Conservation (phyloP, 2,329 filamentous ascomycete genomes). For the Colletotrichum acutatum region DNA sequence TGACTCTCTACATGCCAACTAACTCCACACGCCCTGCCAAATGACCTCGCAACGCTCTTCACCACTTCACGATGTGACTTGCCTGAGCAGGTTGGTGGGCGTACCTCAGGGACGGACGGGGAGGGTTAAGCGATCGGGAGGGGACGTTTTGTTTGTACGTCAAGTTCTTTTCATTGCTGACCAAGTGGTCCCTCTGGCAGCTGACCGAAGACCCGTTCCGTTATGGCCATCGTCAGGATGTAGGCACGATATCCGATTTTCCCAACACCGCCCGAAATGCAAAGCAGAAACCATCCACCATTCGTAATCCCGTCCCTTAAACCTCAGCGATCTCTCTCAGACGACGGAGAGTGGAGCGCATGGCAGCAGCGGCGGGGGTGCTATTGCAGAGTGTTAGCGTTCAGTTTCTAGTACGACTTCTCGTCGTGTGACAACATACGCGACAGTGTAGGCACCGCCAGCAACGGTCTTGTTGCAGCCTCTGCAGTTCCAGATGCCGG, state of each 20-base stretch:
- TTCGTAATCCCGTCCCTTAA: conserved; percentile 60
- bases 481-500: conserved; percentile 98
- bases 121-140: conserved; percentile 22
- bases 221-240: conserved; percentile 52
- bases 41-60: conserved; percentile 5
- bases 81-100: conserved; percentile 1
- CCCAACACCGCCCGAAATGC: conserved; percentile 60
- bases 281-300: conserved; percentile 51
- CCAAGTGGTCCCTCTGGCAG: conserved; percentile 51
- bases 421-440: conserved; percentile 73
- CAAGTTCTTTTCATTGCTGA: conserved; percentile 54
- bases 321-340: conserved; percentile 98
- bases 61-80: conserved; percentile 18
- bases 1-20: conserved; percentile 8
- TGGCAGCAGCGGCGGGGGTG: conserved; percentile 92
- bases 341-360: conserved; percentile 95
- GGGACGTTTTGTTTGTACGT: conserved; percentile 36
- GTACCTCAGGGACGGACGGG: conserved; percentile 4
- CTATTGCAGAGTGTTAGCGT: conserved; percentile 58
- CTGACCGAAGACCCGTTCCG: conserved; percentile 48
- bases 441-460: conserved; percentile 93
- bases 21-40: conserved; percentile 1
- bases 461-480: conserved; percentile 91
- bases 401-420: neutral
- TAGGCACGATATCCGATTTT: conserved; percentile 56